Conservation (phyloP, 768 basidiomycete genomes). For the Lyophyllum decastes region DNA sequence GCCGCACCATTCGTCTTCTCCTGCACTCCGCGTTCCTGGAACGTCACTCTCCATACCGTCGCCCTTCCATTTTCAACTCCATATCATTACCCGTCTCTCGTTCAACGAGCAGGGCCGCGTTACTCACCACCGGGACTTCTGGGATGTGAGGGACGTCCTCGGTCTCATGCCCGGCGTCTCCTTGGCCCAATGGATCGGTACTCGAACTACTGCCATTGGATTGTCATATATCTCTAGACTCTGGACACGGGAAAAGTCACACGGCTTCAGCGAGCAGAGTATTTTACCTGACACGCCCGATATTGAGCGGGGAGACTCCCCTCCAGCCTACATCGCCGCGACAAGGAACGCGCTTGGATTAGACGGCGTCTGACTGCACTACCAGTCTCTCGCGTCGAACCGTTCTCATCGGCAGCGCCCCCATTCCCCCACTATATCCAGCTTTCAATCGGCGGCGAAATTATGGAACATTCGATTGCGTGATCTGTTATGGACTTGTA, state of each 20-base stretch:
- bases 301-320: conserved; percentile 16
- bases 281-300: conserved; percentile 16
- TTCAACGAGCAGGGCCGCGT: conserved; percentile 86
- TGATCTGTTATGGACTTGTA: conserved; percentile 12
- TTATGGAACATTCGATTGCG: conserved; percentile 13
- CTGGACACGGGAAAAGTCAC: conserved; percentile 24
- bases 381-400: conserved; percentile 8
- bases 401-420: conserved; percentile 8
- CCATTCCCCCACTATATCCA: background rate
- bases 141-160: conserved; percentile 79
- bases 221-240: conserved; percentile 45
- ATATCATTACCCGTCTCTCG: conserved; percentile 67
- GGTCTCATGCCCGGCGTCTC: conserved; percentile 71
- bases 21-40: conserved; percentile 58
- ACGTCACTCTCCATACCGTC: conserved; percentile 60
- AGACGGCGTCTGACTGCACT: conserved; percentile 15
- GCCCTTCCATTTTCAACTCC: conserved; percentile 74
- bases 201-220: conserved; percentile 60
- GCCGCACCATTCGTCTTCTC: conserved; percentile 37
- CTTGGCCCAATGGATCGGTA: conserved; percentile 67
- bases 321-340: conserved; percentile 15
- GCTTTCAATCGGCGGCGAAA: conserved; percentile 3
- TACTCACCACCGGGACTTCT: conserved; percentile 78
- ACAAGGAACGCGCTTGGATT: conserved; percentile 24
- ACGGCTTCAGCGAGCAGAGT: conserved; percentile 4